Base-by-base conservation (phyloP, 2,329 filamentous ascomycete species). In the Trichocomaceae sp. region DNA sequence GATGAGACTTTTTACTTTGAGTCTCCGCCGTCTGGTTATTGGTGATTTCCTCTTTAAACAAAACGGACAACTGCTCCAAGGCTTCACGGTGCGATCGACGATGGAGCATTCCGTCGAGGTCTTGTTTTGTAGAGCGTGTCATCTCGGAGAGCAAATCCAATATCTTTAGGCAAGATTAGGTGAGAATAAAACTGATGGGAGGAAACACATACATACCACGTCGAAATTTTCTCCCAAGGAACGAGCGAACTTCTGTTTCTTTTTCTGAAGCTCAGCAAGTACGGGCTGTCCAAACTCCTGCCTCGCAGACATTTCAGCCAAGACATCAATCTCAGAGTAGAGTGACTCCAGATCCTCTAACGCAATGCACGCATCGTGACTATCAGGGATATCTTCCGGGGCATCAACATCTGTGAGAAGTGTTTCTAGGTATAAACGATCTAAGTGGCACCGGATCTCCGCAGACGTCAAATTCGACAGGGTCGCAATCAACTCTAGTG, bases 281-380 rank as follows among this genome's bases (percentile, higher is more conserved):
- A 74, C 73, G 5, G 71, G 68, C 39, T 71, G 70, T 7, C 68
- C 66, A 60, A 73, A 75, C 52, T 71, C 66, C 46, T 76, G 72
- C 57, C 68, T 69, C 1, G 69, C 71, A 50, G 73, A 74, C 59
- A 74, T 69, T n/a, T 73, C 68, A 42, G 72, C 64, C 33, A 74
- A 58, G 3, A 72, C 60, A 22, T 66, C 68, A 44, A 74, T 72
- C 48, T 74, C 71, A 0, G 69, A 63, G 48, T 73, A 72, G 1
- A 74, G 58, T 17, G 71, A 70, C 31, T 67, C 69, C 12, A 74
- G 59, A 54, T 74, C 72, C 50, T 67, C 61, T 26, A 74, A 50
- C 1, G 61, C 64, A 31, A 58, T 41, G n/a, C 66, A 47, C 10
- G 29, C 15, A 5, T 49, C 50, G 15, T 59, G 54, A 20, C 64